These are phyloP conservation scores for Saksenaea oblongispora DNA, from an alignment of 371 early-diverging fungal species.

Conservation along the genomic window DNA sequence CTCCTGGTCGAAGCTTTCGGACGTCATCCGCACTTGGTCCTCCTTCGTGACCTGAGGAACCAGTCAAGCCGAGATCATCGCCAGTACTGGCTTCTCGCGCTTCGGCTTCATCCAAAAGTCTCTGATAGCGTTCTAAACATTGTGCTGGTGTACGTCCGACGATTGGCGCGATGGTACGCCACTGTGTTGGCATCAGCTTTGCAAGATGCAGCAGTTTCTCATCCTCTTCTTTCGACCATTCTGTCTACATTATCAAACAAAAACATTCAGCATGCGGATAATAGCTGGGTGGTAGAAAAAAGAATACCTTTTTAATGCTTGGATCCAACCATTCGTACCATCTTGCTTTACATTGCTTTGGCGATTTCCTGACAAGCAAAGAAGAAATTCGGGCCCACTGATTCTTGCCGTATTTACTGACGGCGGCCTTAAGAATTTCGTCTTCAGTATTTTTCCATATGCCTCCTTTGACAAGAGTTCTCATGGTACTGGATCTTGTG, in stretches of 20 bases:
- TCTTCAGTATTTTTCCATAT: slow-evolving; percentile 95
- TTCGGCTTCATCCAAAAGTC: slow-evolving; percentile 95
- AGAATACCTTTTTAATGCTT: slow-evolving; percentile 87
- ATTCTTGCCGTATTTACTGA: slow-evolving; percentile 98
- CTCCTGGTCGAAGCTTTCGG: slow-evolving; percentile 89
- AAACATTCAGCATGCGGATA: not conserved
- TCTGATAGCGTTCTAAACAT: slow-evolving; percentile 95
- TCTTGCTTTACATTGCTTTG: slow-evolving; percentile 98
- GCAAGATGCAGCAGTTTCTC: slow-evolving; percentile 96
- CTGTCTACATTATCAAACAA: slow-evolving; percentile 61
- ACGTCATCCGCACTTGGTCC: slow-evolving; percentile 81
- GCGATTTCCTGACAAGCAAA: slow-evolving; percentile 91
- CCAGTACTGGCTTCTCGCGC: slow-evolving; percentile 59
- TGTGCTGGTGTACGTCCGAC: slow-evolving; percentile 98
- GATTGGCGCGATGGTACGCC: slow-evolving; percentile 98
- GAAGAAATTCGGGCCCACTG: slow-evolving; percentile 99
- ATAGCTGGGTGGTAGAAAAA: not conserved
- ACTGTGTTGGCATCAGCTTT: slow-evolving; percentile 98
- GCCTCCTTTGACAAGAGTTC: slow-evolving; percentile 65
- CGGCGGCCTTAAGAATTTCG: slow-evolving; percentile 97
- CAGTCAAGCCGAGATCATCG: slow-evolving; percentile 67
- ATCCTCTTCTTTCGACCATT: slow-evolving; percentile 98
- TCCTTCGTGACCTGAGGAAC: slow-evolving; percentile 65
- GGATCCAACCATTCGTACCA: slow-evolving; percentile 99
- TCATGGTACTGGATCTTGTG: slow-evolving; percentile 21